Percentiles rank a stretch among this genome's conserved stretches.
phyloP scores from a whole-genome alignment of 2,329 filamentous ascomycete species.

The Penicillium thymicola region DNA sequence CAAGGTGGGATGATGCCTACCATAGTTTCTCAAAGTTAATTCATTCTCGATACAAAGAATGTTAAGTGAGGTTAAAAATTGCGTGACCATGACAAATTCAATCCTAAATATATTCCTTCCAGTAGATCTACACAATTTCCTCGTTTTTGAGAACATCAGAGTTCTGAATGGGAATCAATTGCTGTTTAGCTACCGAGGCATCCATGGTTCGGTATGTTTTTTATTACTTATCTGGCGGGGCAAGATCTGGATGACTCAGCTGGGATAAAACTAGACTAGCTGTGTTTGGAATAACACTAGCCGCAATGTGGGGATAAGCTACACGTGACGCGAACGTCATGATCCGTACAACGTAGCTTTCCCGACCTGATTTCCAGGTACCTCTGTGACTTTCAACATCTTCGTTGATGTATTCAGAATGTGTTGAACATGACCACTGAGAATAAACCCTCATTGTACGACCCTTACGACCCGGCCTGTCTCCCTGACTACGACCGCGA shows the following conservation, averaged over 20 bases:
- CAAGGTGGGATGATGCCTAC: background rate
- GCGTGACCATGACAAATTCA: background rate
- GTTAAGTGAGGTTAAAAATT: background rate
- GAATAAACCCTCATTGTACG: constrained; percentile 29
- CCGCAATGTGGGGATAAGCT: background rate
- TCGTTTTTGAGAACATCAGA: background rate
- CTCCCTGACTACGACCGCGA: constrained; percentile 79
- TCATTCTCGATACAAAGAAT: constrained; percentile 2
- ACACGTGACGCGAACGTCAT: constrained; percentile 24
- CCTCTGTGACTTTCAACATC: background rate
- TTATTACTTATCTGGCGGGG: constrained; percentile 6
- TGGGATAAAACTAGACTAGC: constrained; percentile 1
- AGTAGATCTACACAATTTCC: background rate
- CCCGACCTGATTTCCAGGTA: constrained; percentile 15
- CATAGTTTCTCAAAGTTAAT: background rate
- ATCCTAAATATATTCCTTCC: background rate
- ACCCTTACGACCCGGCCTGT: constrained; percentile 64
- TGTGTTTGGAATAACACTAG: constrained; percentile 10
- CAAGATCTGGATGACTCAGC: constrained; percentile 7
- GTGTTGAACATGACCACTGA: constrained; percentile 29
- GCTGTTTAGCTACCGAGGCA: background rate
- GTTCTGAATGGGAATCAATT: background rate
- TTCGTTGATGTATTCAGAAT: constrained; percentile 20
- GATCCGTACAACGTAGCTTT: constrained; percentile 5
- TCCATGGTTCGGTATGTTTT: constrained; percentile 1